phyloP scores from a whole-genome alignment of 2,329 filamentous ascomycete genomes.

The Tothia fuscella region DNA sequence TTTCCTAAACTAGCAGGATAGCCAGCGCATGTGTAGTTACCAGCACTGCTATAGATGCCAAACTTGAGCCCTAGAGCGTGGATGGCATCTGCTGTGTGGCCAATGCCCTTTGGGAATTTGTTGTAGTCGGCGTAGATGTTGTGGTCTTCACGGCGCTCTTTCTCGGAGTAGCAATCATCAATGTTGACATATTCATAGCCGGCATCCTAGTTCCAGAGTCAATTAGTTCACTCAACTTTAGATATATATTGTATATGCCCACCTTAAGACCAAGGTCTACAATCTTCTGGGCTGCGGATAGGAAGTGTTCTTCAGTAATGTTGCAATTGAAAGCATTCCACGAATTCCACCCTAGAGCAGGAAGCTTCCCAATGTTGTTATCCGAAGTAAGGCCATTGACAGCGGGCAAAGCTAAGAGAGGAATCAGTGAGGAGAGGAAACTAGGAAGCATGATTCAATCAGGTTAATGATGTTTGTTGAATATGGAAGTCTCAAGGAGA shows the following conservation, averaged over 20 bases:
- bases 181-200: slow-evolving; percentile 48
- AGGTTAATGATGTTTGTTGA: no score
- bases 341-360: slow-evolving; percentile 31
- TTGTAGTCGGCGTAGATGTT: slow-evolving; percentile 24
- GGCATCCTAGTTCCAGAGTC: slow-evolving; percentile 23
- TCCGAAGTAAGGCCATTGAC: no score
- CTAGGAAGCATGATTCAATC: no score
- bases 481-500: no score
- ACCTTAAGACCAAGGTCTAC: slow-evolving; percentile 37
- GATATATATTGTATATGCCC: background rate
- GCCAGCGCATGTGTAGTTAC: slow-evolving; percentile 40
- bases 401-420: no score
- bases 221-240: background rate
- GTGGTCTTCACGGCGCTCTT: slow-evolving; percentile 39
- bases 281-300: slow-evolving; percentile 35
- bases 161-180: slow-evolving; percentile 45
- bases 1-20: slow-evolving; percentile 46
- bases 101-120: slow-evolving; percentile 49
- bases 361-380: slow-evolving; percentile 15
- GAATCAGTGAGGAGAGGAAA: no score
- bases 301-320: slow-evolving; percentile 39
- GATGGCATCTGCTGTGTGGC: slow-evolving; percentile 39
- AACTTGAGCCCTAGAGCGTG: slow-evolving; percentile 48
- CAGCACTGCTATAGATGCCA: slow-evolving; percentile 50
- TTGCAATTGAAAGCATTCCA: slow-evolving; percentile 44